Evolutionary conservation across 371 early-diverging fungal species (phyloP), one percentile per base, ranked within the genome.

Genomic region (Conidiobolus incongruus): DNA sequence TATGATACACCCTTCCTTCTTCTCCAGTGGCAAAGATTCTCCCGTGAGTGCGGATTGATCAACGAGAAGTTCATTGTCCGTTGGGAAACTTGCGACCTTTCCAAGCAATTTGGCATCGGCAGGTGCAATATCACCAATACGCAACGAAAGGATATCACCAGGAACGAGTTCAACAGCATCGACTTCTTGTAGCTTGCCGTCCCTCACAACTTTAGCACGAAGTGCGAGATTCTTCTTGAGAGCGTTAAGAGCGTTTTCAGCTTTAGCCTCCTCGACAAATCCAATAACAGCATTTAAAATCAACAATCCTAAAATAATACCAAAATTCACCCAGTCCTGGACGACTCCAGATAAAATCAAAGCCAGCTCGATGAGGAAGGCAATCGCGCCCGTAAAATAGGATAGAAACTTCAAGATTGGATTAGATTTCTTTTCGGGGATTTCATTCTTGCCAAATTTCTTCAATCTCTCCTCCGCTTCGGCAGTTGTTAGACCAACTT

Each of bases 41-140:
- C 82, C 97, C 1, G 95, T 94, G 6, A 96, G 63, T 5, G 91
- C 84, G 38, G 93, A 78, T 61, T 96, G 93, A 61, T 96, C 97
- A 42, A 94, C 75, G 47, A 77, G 71, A 19, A 92, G 62, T 40
- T 74, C 64, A 24, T 66, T 70, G 40, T 80, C 84, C 10, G 77
- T 66, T 3, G 61, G 65, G 48, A 76, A 80, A 36, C 88, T 87
- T 13, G 77, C 77, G 29, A 73, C 77, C 44, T 73, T 78, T 5
- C 90, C 90, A 31, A 92, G 69, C 34, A 91, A 59, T 34, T 81
- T 70, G 31, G 66, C 73, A 62, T 95, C 96, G 11, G 93, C 96
- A 40, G 92, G 91, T 16, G 90, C 68, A 41, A 87, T 90, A 59
- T 92, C 92, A 49, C 96, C 96, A 29, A 89, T 59, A 44, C 88